Conservation (phyloP, 1,284 basidiomycete species). For the Athelia psychrophila region DNA sequence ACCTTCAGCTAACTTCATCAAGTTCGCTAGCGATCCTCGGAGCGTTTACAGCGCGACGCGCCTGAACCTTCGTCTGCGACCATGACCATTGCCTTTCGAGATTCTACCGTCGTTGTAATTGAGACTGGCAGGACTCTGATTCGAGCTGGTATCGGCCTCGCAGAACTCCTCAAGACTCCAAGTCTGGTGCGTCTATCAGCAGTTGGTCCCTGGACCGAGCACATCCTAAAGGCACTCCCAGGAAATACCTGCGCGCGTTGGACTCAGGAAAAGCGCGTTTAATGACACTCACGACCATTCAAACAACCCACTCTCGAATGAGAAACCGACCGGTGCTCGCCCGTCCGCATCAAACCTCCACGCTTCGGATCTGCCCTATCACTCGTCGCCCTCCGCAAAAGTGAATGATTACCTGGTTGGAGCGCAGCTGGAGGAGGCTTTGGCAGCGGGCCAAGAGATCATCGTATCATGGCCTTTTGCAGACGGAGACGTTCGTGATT, state of each 20-base stretch:
- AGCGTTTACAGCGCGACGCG: neutral
- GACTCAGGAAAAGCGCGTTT: constrained; percentile 49
- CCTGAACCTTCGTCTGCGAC: constrained; percentile 12
- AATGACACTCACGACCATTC: constrained; percentile 7
- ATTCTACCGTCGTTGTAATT: constrained; percentile 78
- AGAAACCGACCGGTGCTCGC: constrained; percentile 28
- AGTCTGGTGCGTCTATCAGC: constrained; percentile 55
- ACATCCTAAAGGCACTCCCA: constrained; percentile 17
- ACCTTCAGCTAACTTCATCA: no score
- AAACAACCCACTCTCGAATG: constrained; percentile 14
- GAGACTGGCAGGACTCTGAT: constrained; percentile 73
- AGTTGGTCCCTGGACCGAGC: neutral
- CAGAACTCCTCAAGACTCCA: constrained; percentile 77
- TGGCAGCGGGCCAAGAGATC: constrained; percentile 70
- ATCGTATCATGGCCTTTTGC: constrained; percentile 84
- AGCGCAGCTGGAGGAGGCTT: constrained; percentile 73
- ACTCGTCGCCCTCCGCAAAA: constrained; percentile 36
- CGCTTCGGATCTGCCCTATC: constrained; percentile 42
- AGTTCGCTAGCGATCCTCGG: no score
- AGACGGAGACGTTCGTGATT: constrained; percentile 74
- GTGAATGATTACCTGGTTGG: constrained; percentile 88
- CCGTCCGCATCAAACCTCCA: constrained; percentile 43
- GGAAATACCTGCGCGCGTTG: constrained; percentile 78
- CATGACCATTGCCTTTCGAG: constrained; percentile 63
- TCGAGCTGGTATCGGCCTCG: constrained; percentile 76